Evolutionary conservation across 2,329 filamentous ascomycete species (phyloP), one percentile per base, ranked within the genome.

Genomic region (Penicillium sp.): DNA sequence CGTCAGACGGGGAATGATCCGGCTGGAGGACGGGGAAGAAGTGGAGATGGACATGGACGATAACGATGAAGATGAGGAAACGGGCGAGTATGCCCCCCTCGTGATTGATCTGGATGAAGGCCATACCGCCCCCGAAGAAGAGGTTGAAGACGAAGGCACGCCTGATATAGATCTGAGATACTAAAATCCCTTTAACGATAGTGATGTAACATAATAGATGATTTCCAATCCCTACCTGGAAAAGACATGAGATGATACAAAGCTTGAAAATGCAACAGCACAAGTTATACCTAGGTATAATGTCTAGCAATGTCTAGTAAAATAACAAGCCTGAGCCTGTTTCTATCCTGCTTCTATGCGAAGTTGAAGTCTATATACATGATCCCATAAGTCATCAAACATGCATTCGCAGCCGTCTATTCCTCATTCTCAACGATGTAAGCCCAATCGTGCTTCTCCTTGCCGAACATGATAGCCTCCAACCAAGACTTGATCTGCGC

Each of bases 381-480:
- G 28, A 40, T 31, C 36, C 42, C 42, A 27, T 45, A 40, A 45
- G 38, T 48, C 47, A 40, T 50, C 24, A 49, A 43, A 20, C 32
- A 24, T 32, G 20, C 18, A 34, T n/a, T 31, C 32, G 9, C 24
- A 10, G 18, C 18, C 8, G 14, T 50, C 42, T 63, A 63, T 44
- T 63, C 65, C 58, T 82, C 77, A 67, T 86, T 82, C 42, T 79
- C 72, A 28, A 89, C 75, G 28, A 86, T 76, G 45, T 87, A 77
- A 28, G 79, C 82, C 85, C 86, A 89, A 39, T 79, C 72, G 64
- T 89, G 84, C 47, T 82, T 62, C 61, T 77, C 79, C 47, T 77
- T 77, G 50, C 85, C 85, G 65, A 85, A 89, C 82, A 87, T 88
- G 69, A 89, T 87, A 55, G 84, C 81, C 54, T 76, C 74, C 54